Conservation (phyloP, 2,329 filamentous ascomycete species). For the Amauroascus niger region DNA sequence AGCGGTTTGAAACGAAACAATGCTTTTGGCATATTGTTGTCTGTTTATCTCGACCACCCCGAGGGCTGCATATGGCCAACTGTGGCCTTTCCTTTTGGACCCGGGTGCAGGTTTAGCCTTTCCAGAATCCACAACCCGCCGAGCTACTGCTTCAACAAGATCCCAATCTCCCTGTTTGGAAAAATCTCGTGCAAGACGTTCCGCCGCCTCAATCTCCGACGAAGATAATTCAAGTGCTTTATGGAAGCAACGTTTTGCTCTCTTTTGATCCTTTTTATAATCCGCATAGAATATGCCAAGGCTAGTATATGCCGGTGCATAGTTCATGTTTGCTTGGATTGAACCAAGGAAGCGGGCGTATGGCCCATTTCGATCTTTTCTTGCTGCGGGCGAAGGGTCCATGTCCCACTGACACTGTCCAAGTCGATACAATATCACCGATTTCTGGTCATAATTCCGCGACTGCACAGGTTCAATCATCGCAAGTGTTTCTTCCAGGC, state of each 20-base stretch:
- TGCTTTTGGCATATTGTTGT: slow-evolving; percentile 78
- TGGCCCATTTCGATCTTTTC: slow-evolving; percentile 70
- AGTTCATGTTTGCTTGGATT: slow-evolving; percentile 76
- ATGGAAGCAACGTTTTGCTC: slow-evolving; percentile 86
- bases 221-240: slow-evolving; percentile 90
- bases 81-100: slow-evolving; percentile 83
- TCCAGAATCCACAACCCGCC: slow-evolving; percentile 87
- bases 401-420: slow-evolving; percentile 80
- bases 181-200: slow-evolving; percentile 75
- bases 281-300: slow-evolving; percentile 86
- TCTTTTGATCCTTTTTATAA: slow-evolving; percentile 75
- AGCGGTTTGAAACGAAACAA: slow-evolving; percentile 84
- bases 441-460: slow-evolving; percentile 60
- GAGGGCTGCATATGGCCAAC: slow-evolving; percentile 90
- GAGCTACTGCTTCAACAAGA: slow-evolving; percentile 82
- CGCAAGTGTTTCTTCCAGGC: slow-evolving; percentile 60
- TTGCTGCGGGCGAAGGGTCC: slow-evolving; percentile 60
- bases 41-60: slow-evolving; percentile 93
- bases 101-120: slow-evolving; percentile 83
- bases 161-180: slow-evolving; percentile 93
- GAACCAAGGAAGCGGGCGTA: slow-evolving; percentile 76
- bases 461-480: slow-evolving; percentile 54
- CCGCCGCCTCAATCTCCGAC: slow-evolving; percentile 75
- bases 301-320: slow-evolving; percentile 82
- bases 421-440: slow-evolving; percentile 77